phyloP scores from a whole-genome alignment of 306 rosid genomes.

The Prunus mongolica region DNA sequence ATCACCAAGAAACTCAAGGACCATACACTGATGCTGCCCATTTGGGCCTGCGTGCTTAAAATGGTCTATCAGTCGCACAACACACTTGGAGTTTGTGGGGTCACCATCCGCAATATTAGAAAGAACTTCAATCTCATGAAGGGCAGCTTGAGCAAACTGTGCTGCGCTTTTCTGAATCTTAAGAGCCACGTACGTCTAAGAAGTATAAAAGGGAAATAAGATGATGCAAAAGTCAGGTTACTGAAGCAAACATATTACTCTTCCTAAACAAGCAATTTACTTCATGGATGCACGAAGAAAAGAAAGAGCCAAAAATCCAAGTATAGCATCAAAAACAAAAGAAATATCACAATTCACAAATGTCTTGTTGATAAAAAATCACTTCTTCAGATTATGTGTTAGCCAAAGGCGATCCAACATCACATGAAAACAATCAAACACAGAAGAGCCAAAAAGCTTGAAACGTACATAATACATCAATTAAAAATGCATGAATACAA shows the following conservation, averaged over 20 bases:
- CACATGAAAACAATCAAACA: not conserved
- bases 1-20: constrained; percentile 94
- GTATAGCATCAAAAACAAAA: not conserved
- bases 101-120: constrained; percentile 61
- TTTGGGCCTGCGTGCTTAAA: constrained; percentile 94
- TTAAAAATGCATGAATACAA: not conserved
- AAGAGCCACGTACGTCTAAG: constrained; percentile 83
- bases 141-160: constrained; percentile 88
- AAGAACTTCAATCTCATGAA: constrained; percentile 85
- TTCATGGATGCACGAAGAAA: not conserved
- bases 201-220: constrained; percentile 15
- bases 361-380: not conserved
- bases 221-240: not conserved
- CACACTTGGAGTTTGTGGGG: constrained; percentile 68
- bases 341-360: not conserved
- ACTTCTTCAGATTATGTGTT: not conserved
- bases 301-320: not conserved
- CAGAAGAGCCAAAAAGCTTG: not conserved
- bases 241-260: not conserved
- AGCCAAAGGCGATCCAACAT: not conserved
- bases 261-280: not conserved
- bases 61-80: constrained; percentile 76
- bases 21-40: constrained; percentile 97
- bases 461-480: not conserved
- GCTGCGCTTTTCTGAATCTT: constrained; percentile 98